phyloP scores from a whole-genome alignment of 129 eudicot species.

The Cynara cardunculus region DNA sequence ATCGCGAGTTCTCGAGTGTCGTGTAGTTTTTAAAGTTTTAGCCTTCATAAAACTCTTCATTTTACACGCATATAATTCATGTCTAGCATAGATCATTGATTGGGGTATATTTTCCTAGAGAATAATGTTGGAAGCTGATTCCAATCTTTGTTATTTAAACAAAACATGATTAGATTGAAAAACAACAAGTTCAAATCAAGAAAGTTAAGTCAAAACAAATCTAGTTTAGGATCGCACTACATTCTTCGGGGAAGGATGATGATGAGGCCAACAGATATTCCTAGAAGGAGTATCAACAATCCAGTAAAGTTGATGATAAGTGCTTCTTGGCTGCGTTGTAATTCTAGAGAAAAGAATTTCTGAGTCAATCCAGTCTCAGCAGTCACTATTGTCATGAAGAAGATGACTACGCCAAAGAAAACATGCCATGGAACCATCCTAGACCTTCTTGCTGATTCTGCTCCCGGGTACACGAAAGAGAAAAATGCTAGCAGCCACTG shows the following conservation, averaged over 20 bases:
- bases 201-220: not conserved
- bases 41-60: too few relatives aligned
- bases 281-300: conserved; percentile 52
- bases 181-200: not conserved
- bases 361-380: conserved; percentile 54
- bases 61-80: too few relatives aligned
- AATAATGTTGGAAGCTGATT: not conserved
- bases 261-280: conserved; percentile 44
- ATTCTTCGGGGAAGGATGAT: conserved; percentile 41
- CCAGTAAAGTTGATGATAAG: conserved; percentile 66
- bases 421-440: conserved; percentile 62
- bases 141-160: not conserved
- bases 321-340: conserved; percentile 51
- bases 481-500: conserved; percentile 68
- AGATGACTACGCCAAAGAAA: conserved; percentile 45
- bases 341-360: conserved; percentile 33
- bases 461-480: conserved; percentile 43
- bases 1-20: not conserved
- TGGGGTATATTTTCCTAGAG: not conserved
- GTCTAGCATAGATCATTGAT: not conserved
- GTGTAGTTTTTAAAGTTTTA: not conserved
- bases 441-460: conserved; percentile 39
- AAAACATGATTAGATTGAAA: not conserved
- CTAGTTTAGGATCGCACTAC: not conserved
- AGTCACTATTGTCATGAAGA: conserved; percentile 51